Percentiles rank a stretch among this genome's conserved stretches.
Evolutionary conservation across 2,329 filamentous ascomycete species (phyloP).

Genomic region (Thielaviopsis musarum): DNA sequence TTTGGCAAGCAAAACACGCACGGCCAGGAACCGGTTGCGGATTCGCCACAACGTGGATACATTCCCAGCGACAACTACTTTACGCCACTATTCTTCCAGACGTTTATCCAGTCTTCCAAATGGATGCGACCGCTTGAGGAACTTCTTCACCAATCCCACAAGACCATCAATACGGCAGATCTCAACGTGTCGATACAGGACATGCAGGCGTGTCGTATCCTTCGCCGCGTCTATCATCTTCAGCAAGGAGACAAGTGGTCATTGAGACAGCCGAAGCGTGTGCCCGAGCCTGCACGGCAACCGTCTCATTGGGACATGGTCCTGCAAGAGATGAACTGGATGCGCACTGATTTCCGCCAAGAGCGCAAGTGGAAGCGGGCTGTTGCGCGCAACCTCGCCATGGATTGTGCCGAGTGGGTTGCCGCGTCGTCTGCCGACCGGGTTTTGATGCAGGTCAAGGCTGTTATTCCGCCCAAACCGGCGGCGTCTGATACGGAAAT

Average conservation of each 20-base stretch:
- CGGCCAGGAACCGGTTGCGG: constrained; percentile 28
- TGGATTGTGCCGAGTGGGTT: constrained; percentile 73
- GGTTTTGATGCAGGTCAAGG: constrained; percentile 50
- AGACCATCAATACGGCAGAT: constrained; percentile 75
- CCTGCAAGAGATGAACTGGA: constrained; percentile 89
- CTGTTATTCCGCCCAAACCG: constrained; percentile 28
- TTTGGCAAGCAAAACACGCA: constrained; percentile 52
- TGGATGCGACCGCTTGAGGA: constrained; percentile 51
- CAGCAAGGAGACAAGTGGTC: constrained; percentile 91
- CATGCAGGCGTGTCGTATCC: constrained; percentile 69
- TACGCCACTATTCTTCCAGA: constrained; percentile 43
- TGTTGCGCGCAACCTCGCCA: constrained; percentile 61
- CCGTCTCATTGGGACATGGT: constrained; percentile 73
- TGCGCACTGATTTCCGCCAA: constrained; percentile 89
- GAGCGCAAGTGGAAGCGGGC: constrained; percentile 88
- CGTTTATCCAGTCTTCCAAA: constrained; percentile 35
- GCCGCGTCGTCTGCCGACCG: constrained; percentile 46
- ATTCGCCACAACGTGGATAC: constrained; percentile 24
- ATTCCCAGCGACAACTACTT: constrained; percentile 45
- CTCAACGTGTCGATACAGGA: constrained; percentile 71
- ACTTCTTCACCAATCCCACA: constrained; percentile 67
- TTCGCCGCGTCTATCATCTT: constrained; percentile 75
- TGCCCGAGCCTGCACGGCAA: constrained; percentile 60
- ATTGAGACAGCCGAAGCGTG: constrained; percentile 71
- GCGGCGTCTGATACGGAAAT: constrained; percentile 15